Percentiles rank a stretch among this genome's conserved stretches.
phyloP scores from a whole-genome alignment of 306 rosid genomes.

The Rosa chinensis region DNA sequence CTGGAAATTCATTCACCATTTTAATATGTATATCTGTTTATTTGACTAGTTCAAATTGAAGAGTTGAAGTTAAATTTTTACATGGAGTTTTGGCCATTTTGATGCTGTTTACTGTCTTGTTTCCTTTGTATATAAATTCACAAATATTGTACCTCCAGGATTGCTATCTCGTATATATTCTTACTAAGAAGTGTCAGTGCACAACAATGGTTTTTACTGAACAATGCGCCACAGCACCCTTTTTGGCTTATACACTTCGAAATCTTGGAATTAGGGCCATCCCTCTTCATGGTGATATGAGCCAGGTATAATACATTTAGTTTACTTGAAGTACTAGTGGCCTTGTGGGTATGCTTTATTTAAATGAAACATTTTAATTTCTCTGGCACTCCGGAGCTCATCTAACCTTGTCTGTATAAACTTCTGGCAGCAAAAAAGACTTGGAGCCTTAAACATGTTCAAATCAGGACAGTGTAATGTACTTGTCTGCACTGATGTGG shows the following conservation, averaged over 20 bases:
- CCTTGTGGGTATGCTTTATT: background rate
- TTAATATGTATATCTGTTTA: background rate
- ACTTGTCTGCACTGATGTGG: slow-evolving; percentile 85
- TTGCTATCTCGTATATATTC: slow-evolving; percentile 77
- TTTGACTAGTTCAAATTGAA: background rate
- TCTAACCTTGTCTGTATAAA: slow-evolving; percentile 9
- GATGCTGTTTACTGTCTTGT: background rate
- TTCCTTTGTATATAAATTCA: background rate
- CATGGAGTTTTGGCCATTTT: background rate
- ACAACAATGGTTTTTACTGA: slow-evolving; percentile 87
- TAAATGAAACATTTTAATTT: too few relatives aligned
- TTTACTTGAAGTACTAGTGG: background rate
- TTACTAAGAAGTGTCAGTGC: slow-evolving; percentile 62
- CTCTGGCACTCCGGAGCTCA: background rate
- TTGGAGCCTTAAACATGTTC: slow-evolving; percentile 86
- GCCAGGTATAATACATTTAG: slow-evolving; percentile 54
- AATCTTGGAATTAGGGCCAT: slow-evolving; percentile 79
- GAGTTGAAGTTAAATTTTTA: background rate
- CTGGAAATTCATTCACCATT: background rate
- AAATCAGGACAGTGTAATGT: slow-evolving; percentile 75
- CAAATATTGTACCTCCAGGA: slow-evolving; percentile 44
- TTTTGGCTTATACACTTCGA: slow-evolving; percentile 72
- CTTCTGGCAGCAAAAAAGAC: slow-evolving; percentile 63
- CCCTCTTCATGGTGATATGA: slow-evolving; percentile 91
- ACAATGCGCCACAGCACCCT: slow-evolving; percentile 69